Base-by-base conservation (phyloP, 2,329 filamentous ascomycete genomes). In the Plenodomus biglobosus region DNA sequence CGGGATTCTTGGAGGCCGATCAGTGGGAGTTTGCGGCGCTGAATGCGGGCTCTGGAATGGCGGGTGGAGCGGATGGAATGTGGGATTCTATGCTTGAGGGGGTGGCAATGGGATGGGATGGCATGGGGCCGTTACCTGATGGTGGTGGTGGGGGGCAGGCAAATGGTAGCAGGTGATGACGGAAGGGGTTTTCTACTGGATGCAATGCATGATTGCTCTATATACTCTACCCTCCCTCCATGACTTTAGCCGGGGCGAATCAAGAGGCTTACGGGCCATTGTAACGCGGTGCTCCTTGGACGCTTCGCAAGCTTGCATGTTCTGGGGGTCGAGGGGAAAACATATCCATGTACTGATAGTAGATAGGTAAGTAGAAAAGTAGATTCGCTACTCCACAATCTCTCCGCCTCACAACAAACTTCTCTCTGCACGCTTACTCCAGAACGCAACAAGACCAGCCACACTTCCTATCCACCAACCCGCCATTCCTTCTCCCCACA, bases 41-140 rank as follows among this genome's bases (percentile, higher is more conserved):
- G 47, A 53, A 57, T 13, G 50, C 55, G 3, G 58, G 53, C 1
- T 57, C 60, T 8, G 68, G 65, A 1, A 58, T 73, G 48, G 66
- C 68, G 19, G 64, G 65, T 2, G 66, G 69, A 61, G 58, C 56
- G 8, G 67, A 71, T 34, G 66, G 62, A 11, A 57, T 54, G 3
- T 73, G 68, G 68, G 67, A 70, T 38, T 57, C 65, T 24, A 68
- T 72, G 67, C 51, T 73, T 5, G 66, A 73, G 45, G 69, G 53
- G 27, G 68, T 71, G 13, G 65, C 65, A 11, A 56, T 70, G 56
- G 65, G 65, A 7, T 72, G 68, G 69, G 65, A 68, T 38, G 13
- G 27, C 27, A 32, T 32, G 27, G 27, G 8, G 27, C 27, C 27
- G 11, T 15, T 32, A 11, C 27, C 3, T 32, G 13, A 32, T 32